Evolutionary conservation across 2,329 filamentous ascomycete species (phyloP), one percentile per base, ranked within the genome.

Genomic region (Aspergillus sp.): DNA sequence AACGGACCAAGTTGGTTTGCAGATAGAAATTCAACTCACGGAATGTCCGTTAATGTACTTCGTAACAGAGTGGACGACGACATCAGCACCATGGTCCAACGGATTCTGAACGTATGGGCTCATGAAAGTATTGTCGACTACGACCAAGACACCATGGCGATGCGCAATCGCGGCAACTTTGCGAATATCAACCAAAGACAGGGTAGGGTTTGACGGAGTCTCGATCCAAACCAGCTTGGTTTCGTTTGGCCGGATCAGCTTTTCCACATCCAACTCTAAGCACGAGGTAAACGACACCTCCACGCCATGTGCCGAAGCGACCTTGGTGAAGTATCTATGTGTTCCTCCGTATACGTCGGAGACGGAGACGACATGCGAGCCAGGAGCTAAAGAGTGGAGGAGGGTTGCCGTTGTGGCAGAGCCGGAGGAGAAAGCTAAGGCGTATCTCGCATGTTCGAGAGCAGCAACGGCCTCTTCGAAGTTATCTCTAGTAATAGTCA

Each of bases 91-190:
- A 73, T 93, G 91, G 72, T 96, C 89, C 56, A 99, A 86, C 3
- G 95, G 95, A 77, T 96, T 98, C 79, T 99, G 95, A 48, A 99
- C 85, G 75, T 98, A 99, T 33, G 95, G 95, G 61, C 89, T 93
- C 72, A 98, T 82, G 82, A 99, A 99, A 19, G 95, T 99, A 81
- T 99, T 99, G 81, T 99, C 95, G 42, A 99, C 95, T n/a, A 99
- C 95, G 44, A 99, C 95, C 72, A 91, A 82, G 69, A 98, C 91
- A 61, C 93, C 93, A 70, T 91, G 90, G 68, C 88, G 82, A 76
- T 98, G 95, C 17, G 95, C 95, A 55, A 89, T 83, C 27, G 86
- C 86, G 27, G 90, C 89, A 41, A 99, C 89, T 53, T 90, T 88
- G 67, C 90, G 83, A 72, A 99, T 96, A 77, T 99, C 93, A 64